Evolutionary conservation across 176 grass and related monocot species (phyloP), one percentile per base, ranked within the genome.

Genomic region (Secale cereale): DNA sequence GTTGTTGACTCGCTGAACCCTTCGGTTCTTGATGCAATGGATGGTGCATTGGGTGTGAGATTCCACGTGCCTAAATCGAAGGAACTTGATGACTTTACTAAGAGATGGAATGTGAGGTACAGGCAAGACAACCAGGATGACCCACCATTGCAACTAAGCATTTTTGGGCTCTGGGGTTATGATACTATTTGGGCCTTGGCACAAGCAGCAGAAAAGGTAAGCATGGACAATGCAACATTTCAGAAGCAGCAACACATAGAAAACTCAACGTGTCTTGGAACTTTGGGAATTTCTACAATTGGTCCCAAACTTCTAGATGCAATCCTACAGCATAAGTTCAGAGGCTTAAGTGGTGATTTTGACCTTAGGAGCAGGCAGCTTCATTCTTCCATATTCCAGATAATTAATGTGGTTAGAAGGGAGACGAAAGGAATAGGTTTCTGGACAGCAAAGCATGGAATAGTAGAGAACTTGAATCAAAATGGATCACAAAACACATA

Each of bases 111-210:
- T 36, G 63, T 3, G 2, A 90, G 73, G 73, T 87, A 86, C 41
- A 45, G 71, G 67, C 17, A 73, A 78, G 74, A 88, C 1, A 75
- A 90, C 36, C 90, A 63, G 6, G 20, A 68, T 60, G 81, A 83
- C 22, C 23, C 60, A 14, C 36, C 84, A 67, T 31, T 23, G 0
- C n/a, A 82, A 20, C 23, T 82, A 30, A 82, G 71, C 64, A 84
- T 66, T 10, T 88, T 86, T 12, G 87, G 56, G 7, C 60, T 94
- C 11, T 82, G 87, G 91, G 79, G 87, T 19, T 97, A 97, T 19
- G 87, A 94, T 68, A 84, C 89, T 0, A 82, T 83, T 15, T 94
- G 94, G 94, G 85, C 94, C 5, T 20, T 94, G 48, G 91, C 87
- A 39, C 78, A 88, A 56, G 94, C 91, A 73, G 82, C 52, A 29